A percentile compares a stretch with the other conserved stretches of the same genome.
Conservation (phyloP, 306 rosid species). For the Trichosanthes cucumerina region DNA sequence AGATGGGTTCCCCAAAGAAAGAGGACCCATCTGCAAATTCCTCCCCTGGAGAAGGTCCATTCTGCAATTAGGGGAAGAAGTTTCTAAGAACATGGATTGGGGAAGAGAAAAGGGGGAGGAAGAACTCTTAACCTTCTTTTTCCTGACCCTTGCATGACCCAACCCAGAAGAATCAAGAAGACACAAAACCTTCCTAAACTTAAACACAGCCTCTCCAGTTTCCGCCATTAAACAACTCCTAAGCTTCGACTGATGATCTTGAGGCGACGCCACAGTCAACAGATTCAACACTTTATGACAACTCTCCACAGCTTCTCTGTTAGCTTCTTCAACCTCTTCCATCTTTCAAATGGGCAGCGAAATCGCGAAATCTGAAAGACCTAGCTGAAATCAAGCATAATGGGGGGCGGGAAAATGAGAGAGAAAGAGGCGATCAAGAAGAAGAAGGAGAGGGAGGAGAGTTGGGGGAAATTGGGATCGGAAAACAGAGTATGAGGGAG, state of each 20-base stretch:
- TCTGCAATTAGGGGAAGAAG: constrained; percentile 37
- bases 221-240: constrained; percentile 50
- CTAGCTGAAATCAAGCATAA: neutral
- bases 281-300: constrained; percentile 10
- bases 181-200: constrained; percentile 85
- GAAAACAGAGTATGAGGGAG: neutral
- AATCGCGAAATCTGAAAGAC: neutral
- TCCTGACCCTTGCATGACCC: constrained; percentile 93
- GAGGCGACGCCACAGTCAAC: constrained; percentile 38
- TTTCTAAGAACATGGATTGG: constrained; percentile 52
- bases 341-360: neutral
- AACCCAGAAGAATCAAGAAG: constrained; percentile 50
- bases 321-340: constrained; percentile 18
- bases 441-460: neutral
- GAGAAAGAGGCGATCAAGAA: neutral
- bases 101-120: constrained; percentile 27
- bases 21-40: constrained; percentile 38
- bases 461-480: neutral
- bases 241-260: constrained; percentile 22
- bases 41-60: constrained; percentile 30
- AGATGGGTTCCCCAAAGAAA: constrained; percentile 37
- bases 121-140: constrained; percentile 19
- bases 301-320: constrained; percentile 15
- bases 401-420: neutral
- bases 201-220: constrained; percentile 73